Evolutionary conservation across 208 protist genomes (phyloP), one percentile per base, ranked within the genome.

Genomic region (Acanthamoeba sp.): DNA sequence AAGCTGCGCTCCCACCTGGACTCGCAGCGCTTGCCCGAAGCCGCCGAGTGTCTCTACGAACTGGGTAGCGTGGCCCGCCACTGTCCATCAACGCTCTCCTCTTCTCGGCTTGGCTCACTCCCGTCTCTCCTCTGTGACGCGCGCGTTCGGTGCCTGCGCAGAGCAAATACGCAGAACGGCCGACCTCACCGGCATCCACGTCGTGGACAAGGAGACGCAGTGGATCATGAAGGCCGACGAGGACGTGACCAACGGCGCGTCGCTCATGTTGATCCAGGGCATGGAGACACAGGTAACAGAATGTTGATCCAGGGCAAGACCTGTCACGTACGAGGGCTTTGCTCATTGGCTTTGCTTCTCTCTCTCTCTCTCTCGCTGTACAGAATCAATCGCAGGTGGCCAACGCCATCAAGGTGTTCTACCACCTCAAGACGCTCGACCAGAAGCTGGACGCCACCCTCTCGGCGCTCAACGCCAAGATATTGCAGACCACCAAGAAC

Each of bases 321-420:
- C 45, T 50, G 45, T 50, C 45, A 50, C 45, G 9, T 50, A n/a
- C 45, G 45, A 50, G 4, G 4, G 45, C 45, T 16, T 50, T 62
- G 55, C 18, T n/a, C 24, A 62, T 9, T 27, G 52, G 22, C 52
- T 50, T 50, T 59, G 52, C 55, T 62, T 16, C 55, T 52, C 1
- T 24, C 27, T 76, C 29, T 22, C 14, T 45, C 14, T 22, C 27
- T 76, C 20, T 24, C 48, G 14, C 38, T 16, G 10, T 34, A 42
- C 9, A 93, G 73, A 96, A 96, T 66, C 95, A 96, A 78, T 73
- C 50, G 12, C 88, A 95, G 40, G 95, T 96, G 34, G 82, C 94
- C 0, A 71, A 80, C 42, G 80, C 94, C 24, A 32, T 95, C 42
- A 78, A 96, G 27, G 95, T 95, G 16, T 96, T 96, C 52, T 95